phyloP scores from a whole-genome alignment of 139 green algal genomes.

The Zygnema cylindricum region DNA sequence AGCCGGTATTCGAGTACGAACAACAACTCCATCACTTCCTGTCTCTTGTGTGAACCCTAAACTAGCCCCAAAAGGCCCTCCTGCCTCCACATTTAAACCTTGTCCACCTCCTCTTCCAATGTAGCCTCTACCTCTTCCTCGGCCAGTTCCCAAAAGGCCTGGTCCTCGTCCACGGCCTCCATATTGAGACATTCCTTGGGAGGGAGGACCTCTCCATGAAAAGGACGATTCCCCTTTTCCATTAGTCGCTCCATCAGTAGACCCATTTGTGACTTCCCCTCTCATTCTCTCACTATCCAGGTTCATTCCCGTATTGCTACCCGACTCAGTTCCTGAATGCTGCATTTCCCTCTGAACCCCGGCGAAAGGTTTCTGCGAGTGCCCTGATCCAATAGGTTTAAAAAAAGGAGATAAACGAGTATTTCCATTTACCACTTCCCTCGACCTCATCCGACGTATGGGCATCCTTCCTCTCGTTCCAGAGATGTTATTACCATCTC shows the following conservation, averaged over 20 bases:
- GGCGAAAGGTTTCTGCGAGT: background rate
- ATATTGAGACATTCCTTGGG: no score
- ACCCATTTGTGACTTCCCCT: background rate
- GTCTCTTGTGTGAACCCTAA: constrained; percentile 2
- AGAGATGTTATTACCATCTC: background rate
- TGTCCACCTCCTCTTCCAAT: constrained; percentile 1
- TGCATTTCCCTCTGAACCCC: background rate
- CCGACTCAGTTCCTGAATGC: background rate
- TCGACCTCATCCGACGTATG: background rate
- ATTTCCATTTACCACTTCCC: background rate
- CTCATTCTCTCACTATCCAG: background rate
- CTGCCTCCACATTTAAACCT: background rate
- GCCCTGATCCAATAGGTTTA: background rate
- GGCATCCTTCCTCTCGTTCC: background rate
- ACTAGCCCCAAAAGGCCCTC: background rate
- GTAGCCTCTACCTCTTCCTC: background rate
- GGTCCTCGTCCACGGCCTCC: no score
- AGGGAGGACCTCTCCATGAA: background rate
- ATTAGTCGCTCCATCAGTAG: background rate
- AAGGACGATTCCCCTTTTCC: background rate
- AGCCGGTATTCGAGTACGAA: constrained; percentile 6
- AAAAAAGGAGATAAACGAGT: background rate
- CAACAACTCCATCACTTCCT: constrained; percentile 12
- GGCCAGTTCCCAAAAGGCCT: background rate
- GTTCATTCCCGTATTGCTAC: background rate